Percentiles rank a stretch among this genome's conserved stretches.
phyloP scores from a whole-genome alignment of 140 eudicot genomes.

The Senecio squalidus region DNA sequence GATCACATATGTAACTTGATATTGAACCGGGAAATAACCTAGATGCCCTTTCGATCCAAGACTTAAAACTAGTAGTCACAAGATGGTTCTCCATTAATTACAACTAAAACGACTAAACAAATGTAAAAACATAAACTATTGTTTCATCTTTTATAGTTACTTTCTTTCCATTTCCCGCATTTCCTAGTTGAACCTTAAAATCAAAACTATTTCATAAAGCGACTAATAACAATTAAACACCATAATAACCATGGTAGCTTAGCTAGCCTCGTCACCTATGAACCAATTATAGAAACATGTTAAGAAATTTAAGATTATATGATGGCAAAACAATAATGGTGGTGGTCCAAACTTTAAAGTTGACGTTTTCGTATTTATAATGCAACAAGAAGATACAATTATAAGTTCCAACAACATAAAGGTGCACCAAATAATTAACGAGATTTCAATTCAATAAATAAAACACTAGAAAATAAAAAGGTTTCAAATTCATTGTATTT shows the following conservation, averaged over 20 bases:
- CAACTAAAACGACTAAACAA: no score
- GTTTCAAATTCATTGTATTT: conserved; percentile 21
- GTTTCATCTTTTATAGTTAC: no score
- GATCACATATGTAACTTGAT: no score
- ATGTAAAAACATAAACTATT: no score
- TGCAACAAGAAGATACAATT: conserved; percentile 19
- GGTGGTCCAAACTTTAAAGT: conserved; percentile 27
- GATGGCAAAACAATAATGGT: conserved; percentile 20
- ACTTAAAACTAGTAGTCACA: no score
- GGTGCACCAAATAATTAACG: conserved; percentile 28
- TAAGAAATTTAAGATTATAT: conserved; percentile 5
- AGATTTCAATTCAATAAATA: conserved; percentile 10
- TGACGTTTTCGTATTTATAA: conserved; percentile 1
- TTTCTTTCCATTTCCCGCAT: no score
- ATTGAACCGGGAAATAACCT: no score
- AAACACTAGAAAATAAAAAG: conserved; percentile 4
- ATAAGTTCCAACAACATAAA: conserved; percentile 26
- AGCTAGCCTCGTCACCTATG: background rate
- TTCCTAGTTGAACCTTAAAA: no score
- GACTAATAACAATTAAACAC: background rate
- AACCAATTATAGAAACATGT: conserved; percentile 1
- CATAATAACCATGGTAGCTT: background rate
- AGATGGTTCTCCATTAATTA: no score
- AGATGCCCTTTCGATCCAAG: no score
- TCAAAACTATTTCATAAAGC: background rate